Conservation (phyloP, 192 early-diverging fungal genomes). For the Entomortierella beljakovae region DNA sequence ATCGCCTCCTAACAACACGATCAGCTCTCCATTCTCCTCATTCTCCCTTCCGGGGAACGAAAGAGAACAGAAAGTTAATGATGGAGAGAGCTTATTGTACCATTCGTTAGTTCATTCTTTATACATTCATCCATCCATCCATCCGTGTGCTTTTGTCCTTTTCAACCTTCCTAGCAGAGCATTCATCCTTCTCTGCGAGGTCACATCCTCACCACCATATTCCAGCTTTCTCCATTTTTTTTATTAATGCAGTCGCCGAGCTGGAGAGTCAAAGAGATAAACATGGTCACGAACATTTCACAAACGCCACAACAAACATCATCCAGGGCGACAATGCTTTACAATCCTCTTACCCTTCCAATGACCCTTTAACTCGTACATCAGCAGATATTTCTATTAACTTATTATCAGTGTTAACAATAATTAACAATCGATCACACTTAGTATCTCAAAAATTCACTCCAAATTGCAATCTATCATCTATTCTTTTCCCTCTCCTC, state of each 20-base stretch:
- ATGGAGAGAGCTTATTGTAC: constrained; percentile 1
- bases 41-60: not conserved
- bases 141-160: not conserved
- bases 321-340: not conserved
- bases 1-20: constrained; percentile 32
- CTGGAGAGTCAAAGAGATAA: not conserved
- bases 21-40: constrained; percentile 5
- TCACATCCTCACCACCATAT: constrained; percentile 5
- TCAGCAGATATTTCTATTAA: not conserved
- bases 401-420: not conserved
- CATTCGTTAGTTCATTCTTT: constrained; percentile 6
- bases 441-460: not conserved
- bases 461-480: constrained; percentile 7
- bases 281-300: not conserved
- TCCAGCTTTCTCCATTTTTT: not conserved
- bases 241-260: constrained; percentile 6
- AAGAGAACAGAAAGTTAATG: not conserved
- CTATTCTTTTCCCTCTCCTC: constrained; percentile 12
- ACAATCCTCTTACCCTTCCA: constrained; percentile 8
- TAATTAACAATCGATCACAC: not conserved
- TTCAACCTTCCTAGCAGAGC: constrained; percentile 16
- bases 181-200: constrained; percentile 8
- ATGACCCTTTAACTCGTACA: not conserved
- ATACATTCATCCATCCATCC: not conserved
- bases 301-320: constrained; percentile 1